phyloP scores from a whole-genome alignment of 1,139 yeast genomes.

The Diutina sp. region DNA sequence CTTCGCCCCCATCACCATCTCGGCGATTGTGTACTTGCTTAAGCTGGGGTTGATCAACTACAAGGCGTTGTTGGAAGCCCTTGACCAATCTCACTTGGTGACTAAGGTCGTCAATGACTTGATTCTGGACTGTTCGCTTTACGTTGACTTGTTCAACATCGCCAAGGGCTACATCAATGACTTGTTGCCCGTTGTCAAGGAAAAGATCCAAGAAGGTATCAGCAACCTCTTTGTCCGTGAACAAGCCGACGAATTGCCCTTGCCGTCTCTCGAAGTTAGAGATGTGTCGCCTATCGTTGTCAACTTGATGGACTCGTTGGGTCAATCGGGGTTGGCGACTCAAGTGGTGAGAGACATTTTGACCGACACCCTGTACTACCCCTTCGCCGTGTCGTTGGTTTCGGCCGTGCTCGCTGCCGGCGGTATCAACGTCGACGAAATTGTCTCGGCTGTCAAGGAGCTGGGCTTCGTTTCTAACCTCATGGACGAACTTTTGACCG shows the following conservation, averaged over 20 bases:
- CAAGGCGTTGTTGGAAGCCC: constrained; percentile 26
- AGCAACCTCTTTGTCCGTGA: background rate
- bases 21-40: constrained; percentile 18
- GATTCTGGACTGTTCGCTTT: constrained; percentile 28
- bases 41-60: constrained; percentile 23
- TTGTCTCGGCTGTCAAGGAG: constrained; percentile 18
- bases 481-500: constrained; percentile 26
- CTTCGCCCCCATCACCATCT: constrained; percentile 18
- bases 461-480: constrained; percentile 30
- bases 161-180: constrained; percentile 19
- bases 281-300: constrained; percentile 12
- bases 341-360: constrained; percentile 28
- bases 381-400: constrained; percentile 29
- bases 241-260: background rate
- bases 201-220: constrained; percentile 7
- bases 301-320: constrained; percentile 32
- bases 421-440: constrained; percentile 16
- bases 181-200: constrained; percentile 17
- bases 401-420: constrained; percentile 15
- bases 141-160: constrained; percentile 26
- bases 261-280: constrained; percentile 3
- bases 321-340: constrained; percentile 30
- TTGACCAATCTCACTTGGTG: constrained; percentile 33
- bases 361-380: constrained; percentile 26
- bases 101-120: constrained; percentile 23